Conservation (phyloP, 208 protist species). For the Acanthamoeba sp. region DNA sequence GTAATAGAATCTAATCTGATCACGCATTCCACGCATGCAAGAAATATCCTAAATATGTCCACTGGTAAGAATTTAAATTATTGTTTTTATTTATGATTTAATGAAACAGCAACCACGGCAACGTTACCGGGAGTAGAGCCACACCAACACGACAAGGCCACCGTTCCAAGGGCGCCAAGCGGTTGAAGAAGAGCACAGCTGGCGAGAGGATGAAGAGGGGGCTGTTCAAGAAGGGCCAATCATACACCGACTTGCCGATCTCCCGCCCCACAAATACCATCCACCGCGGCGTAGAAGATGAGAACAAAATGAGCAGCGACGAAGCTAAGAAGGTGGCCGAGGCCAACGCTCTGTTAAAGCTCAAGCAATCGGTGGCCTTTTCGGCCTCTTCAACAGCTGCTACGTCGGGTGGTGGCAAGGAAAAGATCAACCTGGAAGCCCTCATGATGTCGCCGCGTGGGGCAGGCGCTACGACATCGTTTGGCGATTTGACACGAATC, state of each 20-base stretch:
- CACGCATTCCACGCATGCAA: too few species aligned
- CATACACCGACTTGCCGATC: background rate
- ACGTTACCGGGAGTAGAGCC: too few species aligned
- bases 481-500: background rate
- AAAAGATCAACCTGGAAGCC: background rate
- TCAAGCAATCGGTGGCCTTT: background rate
- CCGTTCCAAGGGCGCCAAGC: too few species aligned
- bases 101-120: too few species aligned
- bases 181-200: too few species aligned
- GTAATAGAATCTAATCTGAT: too few species aligned
- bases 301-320: too few species aligned
- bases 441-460: background rate
- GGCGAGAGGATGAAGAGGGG: background rate
- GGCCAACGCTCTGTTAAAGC: background rate
- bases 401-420: background rate
- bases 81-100: too few species aligned
- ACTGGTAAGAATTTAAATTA: too few species aligned
- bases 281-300: background rate
- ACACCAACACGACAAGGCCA: too few species aligned
- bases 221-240: conserved; percentile 10
- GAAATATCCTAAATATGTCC: too few species aligned
- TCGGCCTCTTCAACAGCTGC: background rate
- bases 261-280: background rate
- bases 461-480: background rate
- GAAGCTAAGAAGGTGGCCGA: too few species aligned